Base-by-base conservation (phyloP, 345 rosid species). In the Abelmoschus esculentus region DNA sequence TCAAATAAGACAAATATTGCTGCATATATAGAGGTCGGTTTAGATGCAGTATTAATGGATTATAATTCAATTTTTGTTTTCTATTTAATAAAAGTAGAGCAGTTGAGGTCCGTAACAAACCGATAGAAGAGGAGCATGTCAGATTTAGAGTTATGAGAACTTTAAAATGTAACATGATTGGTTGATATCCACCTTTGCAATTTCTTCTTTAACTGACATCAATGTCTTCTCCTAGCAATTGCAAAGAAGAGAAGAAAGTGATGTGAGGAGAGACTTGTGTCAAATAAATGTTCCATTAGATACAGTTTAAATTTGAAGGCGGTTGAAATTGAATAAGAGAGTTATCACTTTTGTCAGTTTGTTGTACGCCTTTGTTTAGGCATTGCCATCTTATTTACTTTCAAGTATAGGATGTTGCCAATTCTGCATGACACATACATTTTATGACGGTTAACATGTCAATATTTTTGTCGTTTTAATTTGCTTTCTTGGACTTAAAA, bases 1-100 rank as follows among this genome's bases (percentile, higher is more conserved):
- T 92, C 97, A 10, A 85, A 92, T 74, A 96, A 92, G 85, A 87
- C 97, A 29, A 60, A 83, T 49, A 92, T 96, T 68, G 92, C 91
- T 75, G 76, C 89, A 66, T 92, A 86, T 80, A 90, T 96, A 73
- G 98, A 96, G 99, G 99, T 92, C 26, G 62, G 68, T 60, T 58
- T 73, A 17, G 50, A 65, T 58, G 57, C 8, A 12, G 63, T 29
- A 49, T n/a, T 47, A 44, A 28, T 64, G 3, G 26, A 28, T 29
- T 89, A 85, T 29, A 14, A 83, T 71, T 47, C 80, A n/a, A 61
- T 61, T 34, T 8, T 10, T 61, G 38, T 60, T 61, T 36, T 10
- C 47, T 61, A 36, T 80, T 59, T 82, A 69, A 66, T 90, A 96
- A 96, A 91, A 71, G 89, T 90, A 81, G 91, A 85, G 40, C 56